phyloP scores from a whole-genome alignment of 2,329 filamentous ascomycete genomes.

The Epichloe scottii region DNA sequence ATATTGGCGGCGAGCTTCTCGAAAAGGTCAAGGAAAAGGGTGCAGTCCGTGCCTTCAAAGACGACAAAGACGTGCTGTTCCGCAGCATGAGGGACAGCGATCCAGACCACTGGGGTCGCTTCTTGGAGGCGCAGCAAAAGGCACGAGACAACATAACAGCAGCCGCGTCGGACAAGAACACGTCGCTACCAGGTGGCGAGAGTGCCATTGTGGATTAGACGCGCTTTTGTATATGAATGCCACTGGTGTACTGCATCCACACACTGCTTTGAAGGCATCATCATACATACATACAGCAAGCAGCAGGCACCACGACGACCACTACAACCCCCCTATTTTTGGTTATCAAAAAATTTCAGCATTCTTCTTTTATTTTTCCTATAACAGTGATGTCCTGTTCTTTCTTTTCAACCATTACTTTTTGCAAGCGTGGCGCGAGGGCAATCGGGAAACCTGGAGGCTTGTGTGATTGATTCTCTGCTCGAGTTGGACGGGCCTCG shows the following conservation, averaged over 20 bases:
- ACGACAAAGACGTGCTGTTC: slow-evolving; percentile 39
- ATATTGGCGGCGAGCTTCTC: slow-evolving; percentile 47
- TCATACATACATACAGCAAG: too few species aligned
- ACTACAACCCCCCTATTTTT: too few species aligned
- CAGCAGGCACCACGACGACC: too few species aligned
- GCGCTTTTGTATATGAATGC: background rate
- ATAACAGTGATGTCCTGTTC: too few species aligned
- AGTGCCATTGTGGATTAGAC: slow-evolving; percentile 29
- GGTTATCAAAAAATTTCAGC: too few species aligned
- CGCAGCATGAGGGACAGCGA: slow-evolving; percentile 45
- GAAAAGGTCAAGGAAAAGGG: slow-evolving; percentile 44
- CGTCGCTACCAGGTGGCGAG: slow-evolving; percentile 20
- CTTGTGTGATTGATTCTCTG: background rate
- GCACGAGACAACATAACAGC: slow-evolving; percentile 39
- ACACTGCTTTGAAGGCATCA: too few species aligned
- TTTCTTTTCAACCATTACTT: too few species aligned
- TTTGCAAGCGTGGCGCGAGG: background rate
- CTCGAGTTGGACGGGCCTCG: background rate
- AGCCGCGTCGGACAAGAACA: slow-evolving; percentile 14
- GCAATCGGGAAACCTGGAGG: background rate
- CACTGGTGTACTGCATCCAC: too few species aligned
- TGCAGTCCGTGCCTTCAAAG: slow-evolving; percentile 47
- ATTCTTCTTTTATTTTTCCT: too few species aligned
- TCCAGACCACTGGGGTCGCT: slow-evolving; percentile 50
- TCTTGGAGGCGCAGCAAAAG: slow-evolving; percentile 50